phyloP scores from a whole-genome alignment of 306 rosid species.

The Betula pendula region DNA sequence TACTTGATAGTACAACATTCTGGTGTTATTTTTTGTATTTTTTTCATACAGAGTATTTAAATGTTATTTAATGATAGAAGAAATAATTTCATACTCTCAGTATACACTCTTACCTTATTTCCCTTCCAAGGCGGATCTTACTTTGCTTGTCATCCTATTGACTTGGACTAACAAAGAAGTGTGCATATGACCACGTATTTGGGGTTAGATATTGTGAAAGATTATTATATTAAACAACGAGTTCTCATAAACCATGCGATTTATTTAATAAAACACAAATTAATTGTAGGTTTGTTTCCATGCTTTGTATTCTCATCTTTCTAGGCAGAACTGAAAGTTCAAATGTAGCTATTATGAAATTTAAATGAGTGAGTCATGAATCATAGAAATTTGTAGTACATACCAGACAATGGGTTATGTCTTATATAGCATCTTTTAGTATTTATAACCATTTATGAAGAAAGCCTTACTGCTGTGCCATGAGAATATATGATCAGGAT shows the following conservation, averaged over 20 bases:
- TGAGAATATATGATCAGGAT: neutral
- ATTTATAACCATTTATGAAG: neutral
- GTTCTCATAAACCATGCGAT: neutral
- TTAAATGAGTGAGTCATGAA: neutral
- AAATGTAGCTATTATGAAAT: neutral
- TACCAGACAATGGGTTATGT: neutral
- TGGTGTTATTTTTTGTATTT: neutral
- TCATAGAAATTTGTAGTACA: neutral
- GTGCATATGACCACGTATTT: neutral
- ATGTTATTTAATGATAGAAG: neutral
- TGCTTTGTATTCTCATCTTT: neutral
- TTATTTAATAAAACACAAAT: neutral
- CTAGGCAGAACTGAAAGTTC: neutral
- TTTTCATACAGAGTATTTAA: neutral
- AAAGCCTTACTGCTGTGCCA: neutral
- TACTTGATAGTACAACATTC: slow-evolving; percentile 4
- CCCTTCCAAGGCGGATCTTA: neutral
- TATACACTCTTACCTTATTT: neutral
- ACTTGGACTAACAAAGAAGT: neutral
- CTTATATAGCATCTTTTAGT: neutral
- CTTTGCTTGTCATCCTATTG: neutral
- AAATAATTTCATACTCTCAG: neutral
- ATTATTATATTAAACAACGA: neutral
- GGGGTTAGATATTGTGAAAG: neutral
- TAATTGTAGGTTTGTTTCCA: neutral